These are phyloP conservation scores for Suillus bovinus DNA, from an alignment of 768 basidiomycete species.

Conservation along the genomic window DNA sequence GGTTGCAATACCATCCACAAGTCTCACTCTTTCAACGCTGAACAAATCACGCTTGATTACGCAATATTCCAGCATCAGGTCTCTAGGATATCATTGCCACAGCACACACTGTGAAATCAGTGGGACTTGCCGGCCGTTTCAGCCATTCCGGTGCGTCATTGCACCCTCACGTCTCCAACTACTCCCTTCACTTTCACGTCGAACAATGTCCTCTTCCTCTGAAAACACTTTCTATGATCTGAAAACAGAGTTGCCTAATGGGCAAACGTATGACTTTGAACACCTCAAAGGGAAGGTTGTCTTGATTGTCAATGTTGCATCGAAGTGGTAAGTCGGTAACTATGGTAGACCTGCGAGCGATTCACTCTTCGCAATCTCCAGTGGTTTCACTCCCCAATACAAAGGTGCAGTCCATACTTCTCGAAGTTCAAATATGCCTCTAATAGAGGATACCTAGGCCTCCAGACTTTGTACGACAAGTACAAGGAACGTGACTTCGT, in stretches of 20 bases:
- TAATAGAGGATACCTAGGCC: conserved; percentile 43
- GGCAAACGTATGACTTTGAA: conserved; percentile 58
- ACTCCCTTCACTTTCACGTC: conserved; percentile 10
- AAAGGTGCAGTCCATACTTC: conserved; percentile 42
- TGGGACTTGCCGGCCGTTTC: conserved; percentile 1
- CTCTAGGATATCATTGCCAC: too few species aligned
- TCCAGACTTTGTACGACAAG: conserved; percentile 80
- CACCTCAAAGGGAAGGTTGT: conserved; percentile 77
- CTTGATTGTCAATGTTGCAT: conserved; percentile 77
- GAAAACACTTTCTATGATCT: conserved; percentile 60
- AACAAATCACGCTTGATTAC: background rate
- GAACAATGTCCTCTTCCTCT: conserved; percentile 23
- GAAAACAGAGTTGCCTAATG: conserved; percentile 61
- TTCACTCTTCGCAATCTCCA: conserved; percentile 26
- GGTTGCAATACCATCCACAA: background rate
- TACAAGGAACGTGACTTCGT: conserved; percentile 75
- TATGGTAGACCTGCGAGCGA: background rate
- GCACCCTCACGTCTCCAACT: background rate
- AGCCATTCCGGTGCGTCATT: background rate
- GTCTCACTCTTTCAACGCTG: background rate
- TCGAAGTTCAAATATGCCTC: background rate
- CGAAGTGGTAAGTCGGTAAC: conserved; percentile 49
- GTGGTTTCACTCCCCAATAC: conserved; percentile 84
- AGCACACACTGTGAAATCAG: background rate
- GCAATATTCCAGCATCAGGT: background rate